Conservation (phyloP, 345 rosid species). For the Laguncularia racemosa region DNA sequence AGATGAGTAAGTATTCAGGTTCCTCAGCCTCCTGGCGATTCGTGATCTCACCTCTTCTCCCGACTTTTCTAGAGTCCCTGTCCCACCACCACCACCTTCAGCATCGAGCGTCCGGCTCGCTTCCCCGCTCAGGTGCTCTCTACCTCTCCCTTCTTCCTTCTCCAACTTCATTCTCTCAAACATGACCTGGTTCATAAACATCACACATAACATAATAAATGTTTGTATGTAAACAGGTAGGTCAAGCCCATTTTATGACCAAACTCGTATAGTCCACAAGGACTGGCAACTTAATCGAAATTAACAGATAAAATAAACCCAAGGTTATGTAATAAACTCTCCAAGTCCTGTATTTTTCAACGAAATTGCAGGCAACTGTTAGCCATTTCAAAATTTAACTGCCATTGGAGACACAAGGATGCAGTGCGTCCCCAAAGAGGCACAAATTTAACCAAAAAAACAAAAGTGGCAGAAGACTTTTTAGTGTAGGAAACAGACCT, state of each 20-base stretch:
- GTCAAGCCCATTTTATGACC: not conserved
- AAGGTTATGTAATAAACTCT: no score
- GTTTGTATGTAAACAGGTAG: not conserved
- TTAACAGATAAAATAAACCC: no score
- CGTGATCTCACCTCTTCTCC: slow-evolving; percentile 19
- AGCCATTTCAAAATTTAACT: no score
- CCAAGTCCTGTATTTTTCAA: no score
- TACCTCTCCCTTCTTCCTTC: slow-evolving; percentile 78
- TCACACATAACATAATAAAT: not conserved
- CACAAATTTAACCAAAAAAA: no score
- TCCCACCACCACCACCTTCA: not conserved
- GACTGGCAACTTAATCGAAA: not conserved
- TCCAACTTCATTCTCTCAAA: slow-evolving; percentile 62
- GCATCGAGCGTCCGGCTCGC: not conserved
- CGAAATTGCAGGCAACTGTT: no score
- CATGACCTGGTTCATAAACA: slow-evolving; percentile 38
- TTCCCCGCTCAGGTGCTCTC: slow-evolving; percentile 14
- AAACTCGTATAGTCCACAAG: no score
- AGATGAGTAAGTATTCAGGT: slow-evolving; percentile 58
- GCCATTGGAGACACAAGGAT: no score
- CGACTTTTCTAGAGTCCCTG: slow-evolving; percentile 3
- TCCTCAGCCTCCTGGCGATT: slow-evolving; percentile 40
- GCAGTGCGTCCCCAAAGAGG: no score
- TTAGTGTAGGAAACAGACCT: no score
- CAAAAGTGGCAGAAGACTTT: no score